Evolutionary conservation across 2,329 filamentous ascomycete genomes (phyloP).

Genomic region (Clonostachys byssicola): DNA sequence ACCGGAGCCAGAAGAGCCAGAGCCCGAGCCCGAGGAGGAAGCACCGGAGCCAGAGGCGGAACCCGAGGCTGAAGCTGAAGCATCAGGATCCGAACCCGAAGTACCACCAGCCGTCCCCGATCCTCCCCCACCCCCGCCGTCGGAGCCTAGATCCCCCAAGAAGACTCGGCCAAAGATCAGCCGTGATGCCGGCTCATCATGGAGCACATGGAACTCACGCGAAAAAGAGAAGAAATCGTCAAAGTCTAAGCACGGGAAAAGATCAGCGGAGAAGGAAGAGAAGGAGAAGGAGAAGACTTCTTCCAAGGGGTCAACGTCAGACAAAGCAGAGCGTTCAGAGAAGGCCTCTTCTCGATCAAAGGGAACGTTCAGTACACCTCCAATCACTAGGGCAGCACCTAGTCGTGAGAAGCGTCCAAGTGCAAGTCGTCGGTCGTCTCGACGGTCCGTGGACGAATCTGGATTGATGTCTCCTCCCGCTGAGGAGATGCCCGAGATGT

Average conservation of each 20-base stretch:
- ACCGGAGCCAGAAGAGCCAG: slow-evolving; percentile 15
- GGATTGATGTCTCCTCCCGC: slow-evolving; percentile 70
- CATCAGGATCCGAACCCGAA: slow-evolving; percentile 24
- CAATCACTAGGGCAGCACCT: slow-evolving; percentile 65
- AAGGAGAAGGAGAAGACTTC: slow-evolving; percentile 64
- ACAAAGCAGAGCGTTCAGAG: slow-evolving; percentile 55
- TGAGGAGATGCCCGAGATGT: slow-evolving; percentile 61
- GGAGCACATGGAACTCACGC: slow-evolving; percentile 70
- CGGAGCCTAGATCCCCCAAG: slow-evolving; percentile 57
- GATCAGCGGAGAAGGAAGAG: slow-evolving; percentile 57
- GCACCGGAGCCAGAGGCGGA: slow-evolving; percentile 35
- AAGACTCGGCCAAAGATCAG: slow-evolving; percentile 77
- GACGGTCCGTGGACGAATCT: slow-evolving; percentile 63
- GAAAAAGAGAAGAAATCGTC: slow-evolving; percentile 56
- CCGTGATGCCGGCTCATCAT: slow-evolving; percentile 64
- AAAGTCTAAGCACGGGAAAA: slow-evolving; percentile 25
- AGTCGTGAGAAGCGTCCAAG: slow-evolving; percentile 59
- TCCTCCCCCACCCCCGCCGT: slow-evolving; percentile 41
- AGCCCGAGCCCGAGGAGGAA: slow-evolving; percentile 31
- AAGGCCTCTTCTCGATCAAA: slow-evolving; percentile 40
- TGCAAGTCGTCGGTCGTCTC: slow-evolving; percentile 53
- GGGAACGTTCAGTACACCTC: slow-evolving; percentile 66
- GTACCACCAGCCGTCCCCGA: slow-evolving; percentile 44
- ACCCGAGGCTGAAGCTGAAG: slow-evolving; percentile 14
- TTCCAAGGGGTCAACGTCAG: slow-evolving; percentile 70